A percentile compares a stretch with the other conserved stretches of the same genome.
phyloP scores from a whole-genome alignment of 2,329 filamentous ascomycete genomes.

The Xylaria sp. region DNA sequence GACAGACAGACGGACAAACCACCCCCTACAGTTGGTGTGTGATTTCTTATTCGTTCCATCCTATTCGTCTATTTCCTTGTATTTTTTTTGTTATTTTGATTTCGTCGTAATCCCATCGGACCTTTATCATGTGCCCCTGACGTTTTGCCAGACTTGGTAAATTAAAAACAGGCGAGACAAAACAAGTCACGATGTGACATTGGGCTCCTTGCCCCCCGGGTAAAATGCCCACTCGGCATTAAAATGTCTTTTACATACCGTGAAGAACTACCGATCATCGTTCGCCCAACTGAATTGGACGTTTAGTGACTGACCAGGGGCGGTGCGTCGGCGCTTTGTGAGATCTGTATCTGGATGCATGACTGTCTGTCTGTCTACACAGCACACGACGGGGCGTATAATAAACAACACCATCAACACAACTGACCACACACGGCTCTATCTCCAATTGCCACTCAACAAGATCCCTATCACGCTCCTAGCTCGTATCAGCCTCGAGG shows the following conservation, averaged over 20 bases:
- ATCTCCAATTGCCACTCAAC: constrained; percentile 4
- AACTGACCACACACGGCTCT: neutral
- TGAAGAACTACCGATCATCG: neutral
- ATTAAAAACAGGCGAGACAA: neutral
- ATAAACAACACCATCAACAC: neutral
- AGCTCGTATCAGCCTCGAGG: constrained; percentile 4
- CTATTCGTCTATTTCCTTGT: neutral
- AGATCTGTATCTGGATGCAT: constrained; percentile 15
- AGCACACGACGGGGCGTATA: neutral
- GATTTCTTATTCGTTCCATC: neutral
- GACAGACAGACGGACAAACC: too few relatives aligned
- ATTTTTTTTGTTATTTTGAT: neutral
- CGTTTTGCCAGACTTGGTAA: neutral
- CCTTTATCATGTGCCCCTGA: neutral
- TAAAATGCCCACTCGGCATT: neutral
- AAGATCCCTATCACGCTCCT: neutral
- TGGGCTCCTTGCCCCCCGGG: neutral
- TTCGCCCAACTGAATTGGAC: neutral
- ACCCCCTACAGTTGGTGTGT: too few relatives aligned
- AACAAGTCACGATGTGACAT: too few relatives aligned
- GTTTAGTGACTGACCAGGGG: neutral
- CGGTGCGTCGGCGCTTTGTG: constrained; percentile 1
- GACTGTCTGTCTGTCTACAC: neutral
- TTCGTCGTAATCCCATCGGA: neutral
- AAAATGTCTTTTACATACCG: neutral